Evolutionary conservation across 805 yeast genomes (phyloP).

Genomic region (Metschnikowia reukaufii): DNA sequence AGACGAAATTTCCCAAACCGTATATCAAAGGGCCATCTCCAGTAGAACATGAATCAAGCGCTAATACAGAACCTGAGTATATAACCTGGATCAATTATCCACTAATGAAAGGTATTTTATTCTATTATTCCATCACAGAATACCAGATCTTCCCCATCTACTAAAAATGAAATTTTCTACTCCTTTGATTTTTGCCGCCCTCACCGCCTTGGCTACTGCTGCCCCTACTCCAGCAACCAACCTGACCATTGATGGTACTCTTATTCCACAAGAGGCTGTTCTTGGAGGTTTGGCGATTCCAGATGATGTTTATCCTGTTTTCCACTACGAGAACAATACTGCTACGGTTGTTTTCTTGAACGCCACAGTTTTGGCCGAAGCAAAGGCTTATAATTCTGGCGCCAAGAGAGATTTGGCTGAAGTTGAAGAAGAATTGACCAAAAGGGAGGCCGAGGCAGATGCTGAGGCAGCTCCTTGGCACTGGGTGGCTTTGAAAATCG

Average conservation of each 20-base stretch:
- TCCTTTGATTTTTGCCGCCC: slow-evolving; percentile 14
- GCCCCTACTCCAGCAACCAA: slow-evolving; percentile 12
- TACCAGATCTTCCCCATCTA: neutral
- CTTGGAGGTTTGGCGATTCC: slow-evolving; percentile 15
- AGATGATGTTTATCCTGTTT: slow-evolving; percentile 15
- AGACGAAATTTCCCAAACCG: slow-evolving; percentile 5
- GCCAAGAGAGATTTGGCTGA: slow-evolving; percentile 7
- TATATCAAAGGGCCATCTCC: slow-evolving; percentile 12
- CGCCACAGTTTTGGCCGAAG: slow-evolving; percentile 19
- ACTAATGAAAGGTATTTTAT: neutral
- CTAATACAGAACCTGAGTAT: neutral
- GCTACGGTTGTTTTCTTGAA: slow-evolving; percentile 17
- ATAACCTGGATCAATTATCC: neutral
- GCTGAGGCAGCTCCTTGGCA: slow-evolving; percentile 8
- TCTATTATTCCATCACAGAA: neutral
- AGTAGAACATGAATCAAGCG: neutral
- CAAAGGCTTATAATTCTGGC: slow-evolving; percentile 11
- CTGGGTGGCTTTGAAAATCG: slow-evolving; percentile 15
- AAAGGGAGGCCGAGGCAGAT: slow-evolving; percentile 20
- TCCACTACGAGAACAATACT: slow-evolving; percentile 13
- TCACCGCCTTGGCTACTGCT: slow-evolving; percentile 16
- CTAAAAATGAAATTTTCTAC: slow-evolving; percentile 17
- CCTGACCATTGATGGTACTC: slow-evolving; percentile 6
- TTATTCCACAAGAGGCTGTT: slow-evolving; percentile 18
- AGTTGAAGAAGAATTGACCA: slow-evolving; percentile 9